phyloP scores from a whole-genome alignment of 1,139 yeast species.

The Lodderomyces margitis region DNA sequence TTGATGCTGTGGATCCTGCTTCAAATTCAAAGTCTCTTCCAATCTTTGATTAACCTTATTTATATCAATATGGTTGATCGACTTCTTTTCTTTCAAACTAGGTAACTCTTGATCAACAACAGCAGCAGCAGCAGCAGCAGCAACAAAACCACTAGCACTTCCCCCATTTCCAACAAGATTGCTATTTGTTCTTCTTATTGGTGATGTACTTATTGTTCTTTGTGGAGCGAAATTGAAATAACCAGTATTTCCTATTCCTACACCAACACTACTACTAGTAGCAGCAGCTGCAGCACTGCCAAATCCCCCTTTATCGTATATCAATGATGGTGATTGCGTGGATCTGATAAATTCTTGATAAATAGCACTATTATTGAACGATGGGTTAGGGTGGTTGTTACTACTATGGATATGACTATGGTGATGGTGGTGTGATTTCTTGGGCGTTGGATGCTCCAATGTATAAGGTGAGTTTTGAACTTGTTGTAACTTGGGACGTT shows the following conservation, averaged over 20 bases:
- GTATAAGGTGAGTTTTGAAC: neutral
- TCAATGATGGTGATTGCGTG: conserved; percentile 7
- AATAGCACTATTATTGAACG: conserved; percentile 2
- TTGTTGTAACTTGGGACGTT: conserved; percentile 8
- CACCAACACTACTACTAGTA: no score
- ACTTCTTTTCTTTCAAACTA: conserved; percentile 11
- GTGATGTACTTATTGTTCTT: conserved; percentile 15
- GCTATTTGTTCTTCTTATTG: conserved; percentile 12
- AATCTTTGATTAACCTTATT: conserved; percentile 20
- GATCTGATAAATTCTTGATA: conserved; percentile 12
- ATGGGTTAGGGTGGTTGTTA: conserved; percentile 1
- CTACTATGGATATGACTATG: neutral
- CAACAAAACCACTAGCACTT: neutral
- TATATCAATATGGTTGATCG: conserved; percentile 34
- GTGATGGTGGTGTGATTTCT: conserved; percentile 8
- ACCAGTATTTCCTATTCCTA: conserved; percentile 15
- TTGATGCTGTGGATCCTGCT: neutral
- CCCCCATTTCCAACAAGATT: neutral
- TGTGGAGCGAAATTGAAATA: conserved; percentile 13
- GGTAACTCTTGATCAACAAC: neutral
- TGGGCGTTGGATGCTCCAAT: conserved; percentile 6
- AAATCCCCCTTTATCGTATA: conserved; percentile 12
- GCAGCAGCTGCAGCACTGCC: conserved; percentile 5
- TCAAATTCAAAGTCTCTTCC: conserved; percentile 15
- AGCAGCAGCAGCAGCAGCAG: neutral